Evolutionary conservation across 2,329 filamentous ascomycete species (phyloP), one percentile per base, ranked within the genome.

Genomic region (Ophiostoma tasmaniense): DNA sequence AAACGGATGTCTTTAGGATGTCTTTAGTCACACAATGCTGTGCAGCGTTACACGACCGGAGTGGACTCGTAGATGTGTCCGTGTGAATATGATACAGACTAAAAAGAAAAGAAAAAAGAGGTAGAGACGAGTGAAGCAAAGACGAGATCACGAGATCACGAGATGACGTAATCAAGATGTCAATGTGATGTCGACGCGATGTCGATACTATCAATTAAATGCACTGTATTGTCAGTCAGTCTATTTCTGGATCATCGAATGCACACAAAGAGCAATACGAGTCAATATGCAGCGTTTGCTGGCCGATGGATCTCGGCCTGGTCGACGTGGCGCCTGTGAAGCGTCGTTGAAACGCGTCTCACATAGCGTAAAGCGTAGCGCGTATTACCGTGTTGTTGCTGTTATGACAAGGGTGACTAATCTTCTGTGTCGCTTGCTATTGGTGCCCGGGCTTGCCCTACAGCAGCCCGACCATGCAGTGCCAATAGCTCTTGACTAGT

Each of bases 341-440:
- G 61, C 67, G 62, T 14, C 5, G 50, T 61, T 66, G 67, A 66
- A 66, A 68, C 67, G 67, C 67, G 67, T 68, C 67, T 64, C 55
- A 62, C 4, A 33, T 33, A 62, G 22, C 22, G 25, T 11, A 55
- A 10, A 52, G n/a, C 14, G 55, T 33, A 33, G 28, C 55, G 25
- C 55, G 55, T 61, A n/a, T n/a, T n/a, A 61, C 28, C 22, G 45
- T 50, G 45, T 33, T 33, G 8, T 33, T 33, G 33, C 33, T 22
- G 45, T 22, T 22, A 11, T 14, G 4, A 11, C 37, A 13, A 13
- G 37, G 13, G 42, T 45, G 42, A 45, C 42, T 45, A 45, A 45
- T 45, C 42, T 20, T 45, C 42, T 45, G 20, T 6, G 3, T 10
- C 55, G 25, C 55, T 13, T 28, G 14, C 25, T 17, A 61, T 61